These are phyloP conservation scores for Elsinoe arachidis DNA, from an alignment of 2,329 filamentous ascomycete species.

Conservation along the genomic window DNA sequence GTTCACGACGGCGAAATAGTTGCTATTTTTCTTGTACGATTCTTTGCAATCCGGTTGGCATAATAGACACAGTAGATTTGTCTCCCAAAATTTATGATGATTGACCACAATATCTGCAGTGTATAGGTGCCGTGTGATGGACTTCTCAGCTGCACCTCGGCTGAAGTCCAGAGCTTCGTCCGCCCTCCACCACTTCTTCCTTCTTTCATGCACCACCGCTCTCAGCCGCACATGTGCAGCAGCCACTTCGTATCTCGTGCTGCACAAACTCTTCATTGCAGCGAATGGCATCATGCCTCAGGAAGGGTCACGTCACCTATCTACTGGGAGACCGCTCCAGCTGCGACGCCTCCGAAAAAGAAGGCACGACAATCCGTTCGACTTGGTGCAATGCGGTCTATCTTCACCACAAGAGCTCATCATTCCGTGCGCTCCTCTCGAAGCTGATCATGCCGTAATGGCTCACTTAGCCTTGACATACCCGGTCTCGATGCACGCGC, in stretches of 20 bases:
- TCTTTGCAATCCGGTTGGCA: not conserved
- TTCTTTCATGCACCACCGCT: not conserved
- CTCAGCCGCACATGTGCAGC: not conserved
- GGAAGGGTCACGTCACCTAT: not conserved
- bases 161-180: not conserved
- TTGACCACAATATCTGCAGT: too few relatives aligned
- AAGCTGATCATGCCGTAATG: too few relatives aligned
- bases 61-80: not conserved
- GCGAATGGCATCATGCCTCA: not conserved
- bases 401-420: too few relatives aligned
- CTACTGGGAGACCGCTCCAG: not conserved
- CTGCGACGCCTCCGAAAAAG: not conserved
- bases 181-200: not conserved
- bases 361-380: not conserved
- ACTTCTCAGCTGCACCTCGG: not conserved
- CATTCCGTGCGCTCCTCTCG: too few relatives aligned
- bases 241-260: not conserved
- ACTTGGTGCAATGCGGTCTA: not conserved
- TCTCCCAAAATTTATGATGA: not conserved
- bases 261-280: not conserved
- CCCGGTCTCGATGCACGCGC: too few relatives aligned
- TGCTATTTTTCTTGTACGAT: not conserved
- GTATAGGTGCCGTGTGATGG: not conserved
- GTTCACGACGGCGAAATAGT: not conserved
- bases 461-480: too few relatives aligned